Base-by-base conservation (phyloP, 1,139 yeast genomes). In the Suhomyces atakaporum region DNA sequence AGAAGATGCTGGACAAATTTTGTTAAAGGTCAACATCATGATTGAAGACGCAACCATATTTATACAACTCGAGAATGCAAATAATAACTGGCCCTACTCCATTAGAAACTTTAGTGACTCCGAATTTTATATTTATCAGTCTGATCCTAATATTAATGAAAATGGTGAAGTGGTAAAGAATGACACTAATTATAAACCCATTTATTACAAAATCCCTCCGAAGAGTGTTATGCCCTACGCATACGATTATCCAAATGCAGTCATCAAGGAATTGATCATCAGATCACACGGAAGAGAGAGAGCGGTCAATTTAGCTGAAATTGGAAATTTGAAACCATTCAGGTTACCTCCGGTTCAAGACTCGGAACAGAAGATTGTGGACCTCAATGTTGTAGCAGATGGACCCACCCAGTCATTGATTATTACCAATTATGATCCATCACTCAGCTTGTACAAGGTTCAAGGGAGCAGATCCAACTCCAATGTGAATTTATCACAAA, bases 181-280 rank as follows among this genome's bases (percentile, higher is more conserved):
- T 51, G 63, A 69, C 39, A 67, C 63, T 5, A 67, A 66, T n/a
- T 85, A 80, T 55, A 81, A 80, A 45, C 94, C 94, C 3, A 72
- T 88, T 16, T 80, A 75, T 51, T 92, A 90, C 56, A 76, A 78
- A 40, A 73, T 90, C 16, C 97, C 97, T 0, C 81, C 95, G 1
- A 81, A 79, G 56, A 87, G 96, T 65, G 95, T 88, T 2, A 94
- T 94, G 98, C 97, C 97, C 0, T 94, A 92, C 59, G 89, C 98
- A 0, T 94, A 96, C 88, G 98, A 94, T 57, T 92, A 79, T 61
- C 98, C 98, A 0, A 88, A 95, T 38, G 97, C 96, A 0, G 69
- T 79, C 9, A 76, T 84, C 30, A 90, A 89, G 57, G 96, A 90
- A 53, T 63, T 94, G 23, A 73, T 88, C 3, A 64, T 94, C 19